Percentiles rank a stretch among this genome's conserved stretches.
These are phyloP conservation scores for Lachnellula willkommii DNA, from an alignment of 2,329 filamentous ascomycete species.

Conservation along the genomic window DNA sequence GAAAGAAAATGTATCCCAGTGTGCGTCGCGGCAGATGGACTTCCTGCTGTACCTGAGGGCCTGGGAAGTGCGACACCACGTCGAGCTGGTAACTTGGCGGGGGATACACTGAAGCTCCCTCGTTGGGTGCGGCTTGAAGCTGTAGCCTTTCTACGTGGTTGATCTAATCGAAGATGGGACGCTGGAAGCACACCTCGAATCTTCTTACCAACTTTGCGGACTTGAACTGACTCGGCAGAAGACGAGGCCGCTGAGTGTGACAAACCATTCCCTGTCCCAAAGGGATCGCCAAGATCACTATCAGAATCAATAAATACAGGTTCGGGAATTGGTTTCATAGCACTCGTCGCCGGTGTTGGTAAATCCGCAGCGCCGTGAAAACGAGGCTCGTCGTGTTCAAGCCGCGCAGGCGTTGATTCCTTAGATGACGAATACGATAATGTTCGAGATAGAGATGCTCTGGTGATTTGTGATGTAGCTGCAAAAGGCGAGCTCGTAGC, in stretches of 20 bases:
- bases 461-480: neutral
- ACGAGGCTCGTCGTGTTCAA: slow-evolving; percentile 8
- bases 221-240: slow-evolving; percentile 26
- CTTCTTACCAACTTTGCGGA: slow-evolving; percentile 26
- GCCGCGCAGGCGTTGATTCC: slow-evolving; percentile 11
- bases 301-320: slow-evolving; percentile 16
- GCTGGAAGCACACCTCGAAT: slow-evolving; percentile 60
- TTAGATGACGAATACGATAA: slow-evolving; percentile 17
- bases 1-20: slow-evolving; percentile 19
- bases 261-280: slow-evolving; percentile 13
- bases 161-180: slow-evolving; percentile 61
- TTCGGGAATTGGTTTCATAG: slow-evolving; percentile 14
- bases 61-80: slow-evolving; percentile 30
- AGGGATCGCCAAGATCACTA: slow-evolving; percentile 21
- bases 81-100: slow-evolving; percentile 14
- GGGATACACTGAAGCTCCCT: slow-evolving; percentile 15
- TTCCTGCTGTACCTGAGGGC: slow-evolving; percentile 1
- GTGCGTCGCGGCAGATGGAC: neutral
- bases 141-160: slow-evolving; percentile 36
- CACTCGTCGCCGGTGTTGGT: slow-evolving; percentile 30
- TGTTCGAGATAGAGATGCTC: slow-evolving; percentile 11
- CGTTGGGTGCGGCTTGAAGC: slow-evolving; percentile 6
- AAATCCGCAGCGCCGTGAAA: slow-evolving; percentile 11
- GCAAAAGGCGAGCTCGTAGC: slow-evolving; percentile 33
- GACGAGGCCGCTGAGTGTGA: slow-evolving; percentile 15